Evolutionary conservation across 805 yeast genomes (phyloP), one percentile per base, ranked within the genome.

Genomic region (Komagataella pastoris): DNA sequence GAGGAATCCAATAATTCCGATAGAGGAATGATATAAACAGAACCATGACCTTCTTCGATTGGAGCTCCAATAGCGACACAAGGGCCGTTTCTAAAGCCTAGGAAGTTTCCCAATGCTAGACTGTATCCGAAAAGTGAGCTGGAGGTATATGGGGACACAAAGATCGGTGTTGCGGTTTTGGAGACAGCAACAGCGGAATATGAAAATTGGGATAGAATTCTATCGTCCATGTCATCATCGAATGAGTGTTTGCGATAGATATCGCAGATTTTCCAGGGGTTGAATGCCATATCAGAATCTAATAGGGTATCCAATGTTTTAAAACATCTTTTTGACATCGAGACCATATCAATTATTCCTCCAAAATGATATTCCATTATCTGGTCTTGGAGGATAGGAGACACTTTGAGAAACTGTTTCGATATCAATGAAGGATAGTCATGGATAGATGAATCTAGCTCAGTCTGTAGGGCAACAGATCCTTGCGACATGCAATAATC

Each of bases 401-500:
- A 75, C 36, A 65, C 59, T 6, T 53, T 58, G 49, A 7, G 51
- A 17, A 3, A 50, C 17, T 10, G 54, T 55, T 6, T 53, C 24
- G 1, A 52, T 45, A 53, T 48, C 7, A 52, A 43, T 0, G 54
- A 12, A 12, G 44, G 47, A 7, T 24, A 17, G 7, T 47, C 51
- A 24, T 49, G 49, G 8, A 49, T 47, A 3, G 49, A 44, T 12
- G 51, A 40, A 6, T 55, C 53, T 1, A 75, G 52, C 57, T 81
- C 88, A 0, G 76, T 73, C 14, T 63, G 58, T 4, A 78, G 54
- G 0, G 79, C 87, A 0, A 76, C 68, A 46, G 69, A 62, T 0
- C 88, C 88, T 46, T 83, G 64, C 8, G 68, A 52, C 69, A 81
- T 72, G 61, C 89, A 83, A 51, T 72, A 63, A 14, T 63, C 61